These are phyloP conservation scores for Lactarius vividus DNA, from an alignment of 768 basidiomycete species.

Conservation along the genomic window DNA sequence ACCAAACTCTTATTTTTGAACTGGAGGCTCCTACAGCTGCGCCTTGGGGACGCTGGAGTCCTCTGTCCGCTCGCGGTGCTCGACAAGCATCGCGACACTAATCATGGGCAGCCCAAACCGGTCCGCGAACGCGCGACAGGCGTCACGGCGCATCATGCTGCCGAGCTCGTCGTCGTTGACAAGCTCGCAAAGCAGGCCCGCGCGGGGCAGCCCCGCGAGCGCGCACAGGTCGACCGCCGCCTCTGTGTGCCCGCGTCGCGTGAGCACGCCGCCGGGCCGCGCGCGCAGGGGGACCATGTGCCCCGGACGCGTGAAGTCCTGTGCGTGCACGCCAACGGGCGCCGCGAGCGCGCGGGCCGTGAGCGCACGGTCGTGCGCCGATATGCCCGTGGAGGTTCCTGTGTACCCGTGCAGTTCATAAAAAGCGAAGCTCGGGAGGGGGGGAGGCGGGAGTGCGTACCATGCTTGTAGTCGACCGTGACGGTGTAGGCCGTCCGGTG, in stretches of 20 bases:
- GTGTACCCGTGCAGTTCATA: background rate
- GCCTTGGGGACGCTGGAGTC: background rate
- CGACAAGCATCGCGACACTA: constrained; percentile 80
- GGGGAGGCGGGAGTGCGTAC: constrained; percentile 41
- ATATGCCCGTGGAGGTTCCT: constrained; percentile 96
- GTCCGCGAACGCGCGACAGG: constrained; percentile 88
- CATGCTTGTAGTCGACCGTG: constrained; percentile 90
- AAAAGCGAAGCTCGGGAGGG: too few relatives aligned
- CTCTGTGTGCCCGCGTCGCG: constrained; percentile 94
- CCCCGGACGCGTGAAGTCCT: constrained; percentile 88
- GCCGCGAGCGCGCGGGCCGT: constrained; percentile 83
- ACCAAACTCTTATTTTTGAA: too few relatives aligned
- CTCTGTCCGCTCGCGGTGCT: constrained; percentile 35
- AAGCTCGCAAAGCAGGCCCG: constrained; percentile 89
- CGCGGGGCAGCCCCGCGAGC: constrained; percentile 63
- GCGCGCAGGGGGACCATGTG: constrained; percentile 94
- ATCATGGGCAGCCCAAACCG: constrained; percentile 91
- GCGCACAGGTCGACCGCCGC: constrained; percentile 82
- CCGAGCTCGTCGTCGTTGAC: constrained; percentile 90
- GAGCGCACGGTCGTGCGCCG: constrained; percentile 89
- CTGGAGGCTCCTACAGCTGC: background rate
- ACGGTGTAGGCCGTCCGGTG: constrained; percentile 94
- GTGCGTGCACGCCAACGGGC: constrained; percentile 43
- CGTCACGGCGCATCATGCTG: constrained; percentile 92
- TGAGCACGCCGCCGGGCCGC: constrained; percentile 77